phyloP scores from a whole-genome alignment of 2,329 filamentous ascomycete genomes.

The Ophiostoma ulmi region DNA sequence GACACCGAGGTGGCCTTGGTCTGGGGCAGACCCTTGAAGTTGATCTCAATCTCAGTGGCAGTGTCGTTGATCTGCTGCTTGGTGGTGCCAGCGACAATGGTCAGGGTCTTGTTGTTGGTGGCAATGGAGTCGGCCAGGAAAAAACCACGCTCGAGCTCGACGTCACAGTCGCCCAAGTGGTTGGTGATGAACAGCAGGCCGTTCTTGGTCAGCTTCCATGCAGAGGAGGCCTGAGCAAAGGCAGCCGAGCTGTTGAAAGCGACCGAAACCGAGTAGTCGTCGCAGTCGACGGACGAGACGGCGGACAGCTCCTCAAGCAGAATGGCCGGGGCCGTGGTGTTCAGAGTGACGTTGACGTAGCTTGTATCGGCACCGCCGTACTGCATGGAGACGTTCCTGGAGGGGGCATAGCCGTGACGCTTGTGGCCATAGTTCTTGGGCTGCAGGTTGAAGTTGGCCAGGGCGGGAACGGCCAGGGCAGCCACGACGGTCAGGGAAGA shows the following conservation, averaged over 20 bases:
- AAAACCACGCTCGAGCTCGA: conserved; percentile 38
- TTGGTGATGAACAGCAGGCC: conserved; percentile 40
- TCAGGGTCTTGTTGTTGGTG: conserved; percentile 31
- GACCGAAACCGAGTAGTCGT: conserved; percentile 30
- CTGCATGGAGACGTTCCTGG: conserved; percentile 21
- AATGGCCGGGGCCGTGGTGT: conserved; percentile 32
- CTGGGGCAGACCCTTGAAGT: conserved; percentile 10
- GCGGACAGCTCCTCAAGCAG: conserved; percentile 34
- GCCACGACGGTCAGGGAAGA: not conserved
- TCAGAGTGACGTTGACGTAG: conserved; percentile 30
- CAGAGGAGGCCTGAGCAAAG: conserved; percentile 29
- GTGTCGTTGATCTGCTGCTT: conserved; percentile 29
- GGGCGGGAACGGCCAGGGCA: not conserved
- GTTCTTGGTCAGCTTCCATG: conserved; percentile 28
- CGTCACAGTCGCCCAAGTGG: conserved; percentile 40
- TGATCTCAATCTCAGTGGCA: conserved; percentile 2
- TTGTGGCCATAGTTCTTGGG: not conserved
- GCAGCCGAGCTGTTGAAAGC: conserved; percentile 30
- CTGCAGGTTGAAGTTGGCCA: not conserved
- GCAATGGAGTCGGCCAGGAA: conserved; percentile 35
- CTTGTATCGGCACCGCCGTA: conserved; percentile 21
- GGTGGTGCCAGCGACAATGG: conserved; percentile 33
- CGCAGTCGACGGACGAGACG: conserved; percentile 33
- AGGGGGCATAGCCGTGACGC: conserved; percentile 5
- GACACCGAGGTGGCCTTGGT: not conserved